Evolutionary conservation across 176 grass and related monocot genomes (phyloP), one percentile per base, ranked within the genome.

Genomic region (Zizania latifolia): DNA sequence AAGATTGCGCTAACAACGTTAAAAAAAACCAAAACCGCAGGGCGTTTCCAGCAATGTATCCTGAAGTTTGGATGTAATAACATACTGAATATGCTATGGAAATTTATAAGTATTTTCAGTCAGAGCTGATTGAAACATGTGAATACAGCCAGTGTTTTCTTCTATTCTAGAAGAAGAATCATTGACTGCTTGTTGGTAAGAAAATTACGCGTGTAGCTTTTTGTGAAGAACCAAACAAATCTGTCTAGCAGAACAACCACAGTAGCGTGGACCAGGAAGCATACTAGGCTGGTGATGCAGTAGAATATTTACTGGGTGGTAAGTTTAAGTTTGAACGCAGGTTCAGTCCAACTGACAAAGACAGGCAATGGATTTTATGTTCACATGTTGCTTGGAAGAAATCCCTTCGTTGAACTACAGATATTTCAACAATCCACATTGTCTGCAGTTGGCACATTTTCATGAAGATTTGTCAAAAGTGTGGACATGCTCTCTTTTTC

Each of bases 371-470:
- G 36, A 35, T 30, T 12, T 77, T 72, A 27, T 53, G 31, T 60
- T 14, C 50, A 26, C 67, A 73, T 38, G 10, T 51, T 78, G 60
- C 74, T 73, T 83, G 26, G 51, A 6, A 59, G 74, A 54, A 66
- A 44, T 40, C 67, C 24, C 32, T 61, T 73, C 39, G 32, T 11
- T 16, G 17, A 54, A 65, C 17, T 74, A 70, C 41, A 78, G 14
- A 73, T 33, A 48, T 87, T 62, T 78, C 60, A 87, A 78, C 60
- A 59, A 66, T 82, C 68, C 73, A 78, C 33, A 68, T 44, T 78
- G 80, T 53, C 85, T 78, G 85, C 75, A 35, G 30, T 35, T 17
- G 72, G 32, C 7, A 23, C 28, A 68, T 32, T 62, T n/a, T 24
- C 33, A 22, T n/a, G 26, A 16, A 41, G 6, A 83, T 50, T 24